A percentile compares a stretch with the other conserved stretches of the same genome.
These are phyloP conservation scores for Lasiodiplodia sp. DNA, from an alignment of 2,329 filamentous ascomycete genomes.

Conservation along the genomic window DNA sequence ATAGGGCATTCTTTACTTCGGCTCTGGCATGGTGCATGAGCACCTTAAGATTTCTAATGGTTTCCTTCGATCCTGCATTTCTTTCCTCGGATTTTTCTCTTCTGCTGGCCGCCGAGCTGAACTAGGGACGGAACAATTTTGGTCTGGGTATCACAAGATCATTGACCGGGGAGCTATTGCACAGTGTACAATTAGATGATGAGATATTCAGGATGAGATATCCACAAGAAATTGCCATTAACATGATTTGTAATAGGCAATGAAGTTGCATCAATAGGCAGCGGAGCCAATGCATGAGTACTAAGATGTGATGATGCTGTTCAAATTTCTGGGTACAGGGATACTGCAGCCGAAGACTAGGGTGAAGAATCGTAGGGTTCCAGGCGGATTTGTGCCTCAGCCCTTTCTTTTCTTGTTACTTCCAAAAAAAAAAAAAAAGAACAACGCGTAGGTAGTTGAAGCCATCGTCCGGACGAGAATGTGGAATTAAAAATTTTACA, in stretches of 20 bases:
- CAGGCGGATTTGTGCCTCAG: too few species aligned
- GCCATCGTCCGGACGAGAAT: too few species aligned
- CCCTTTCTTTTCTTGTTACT: too few species aligned
- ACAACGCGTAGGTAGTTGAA: too few species aligned
- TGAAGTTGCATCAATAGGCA: not conserved
- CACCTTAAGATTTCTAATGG: not conserved
- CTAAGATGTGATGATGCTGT: not conserved
- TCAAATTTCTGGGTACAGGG: too few species aligned
- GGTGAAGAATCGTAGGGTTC: too few species aligned
- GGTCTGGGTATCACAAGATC: not conserved
- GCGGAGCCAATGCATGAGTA: not conserved
- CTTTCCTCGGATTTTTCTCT: not conserved
- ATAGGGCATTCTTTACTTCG: not conserved
- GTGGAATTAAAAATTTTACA: too few species aligned
- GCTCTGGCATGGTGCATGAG: not conserved
- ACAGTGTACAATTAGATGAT: conserved; percentile 1
- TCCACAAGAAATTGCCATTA: not conserved
- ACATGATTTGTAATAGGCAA: not conserved
- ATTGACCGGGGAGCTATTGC: not conserved
- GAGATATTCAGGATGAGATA: conserved; percentile 4
- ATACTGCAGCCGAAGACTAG: too few species aligned
- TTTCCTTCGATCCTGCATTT: not conserved
- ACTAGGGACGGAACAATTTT: not conserved
- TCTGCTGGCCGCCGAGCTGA: not conserved
- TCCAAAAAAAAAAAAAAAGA: too few species aligned